A percentile compares a stretch with the other conserved stretches of the same genome.
Conservation (phyloP, 441 rosid genomes). For the Pelargonium fulgidum region DNA sequence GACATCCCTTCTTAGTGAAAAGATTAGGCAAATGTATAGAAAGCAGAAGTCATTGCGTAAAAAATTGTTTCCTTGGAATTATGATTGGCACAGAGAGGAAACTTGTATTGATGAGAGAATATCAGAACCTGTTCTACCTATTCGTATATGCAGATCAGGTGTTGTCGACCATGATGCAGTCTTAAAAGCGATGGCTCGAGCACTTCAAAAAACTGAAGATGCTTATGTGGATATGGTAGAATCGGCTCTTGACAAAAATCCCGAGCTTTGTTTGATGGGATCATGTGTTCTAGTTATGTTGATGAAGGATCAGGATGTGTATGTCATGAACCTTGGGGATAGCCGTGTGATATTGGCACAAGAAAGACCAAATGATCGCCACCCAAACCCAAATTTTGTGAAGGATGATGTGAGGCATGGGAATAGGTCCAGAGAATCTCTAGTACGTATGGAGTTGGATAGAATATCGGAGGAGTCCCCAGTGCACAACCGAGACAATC, state of each 20-base stretch:
- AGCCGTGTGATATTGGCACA: slow-evolving; percentile 85
- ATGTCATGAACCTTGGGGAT: slow-evolving; percentile 94
- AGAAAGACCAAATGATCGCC: slow-evolving; percentile 76
- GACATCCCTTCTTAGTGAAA: slow-evolving; percentile 56
- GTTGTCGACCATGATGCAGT: slow-evolving; percentile 69
- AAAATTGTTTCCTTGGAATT: slow-evolving; percentile 93
- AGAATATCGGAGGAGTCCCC: slow-evolving; percentile 97
- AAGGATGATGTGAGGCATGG: slow-evolving; percentile 62
- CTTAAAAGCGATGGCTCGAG: slow-evolving; percentile 74
- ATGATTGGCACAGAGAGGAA: slow-evolving; percentile 93
- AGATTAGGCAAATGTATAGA: slow-evolving; percentile 56
- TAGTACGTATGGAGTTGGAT: slow-evolving; percentile 85
- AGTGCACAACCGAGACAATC: slow-evolving; percentile 66
- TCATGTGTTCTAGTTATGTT: slow-evolving; percentile 90
- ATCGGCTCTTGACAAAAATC: slow-evolving; percentile 66
- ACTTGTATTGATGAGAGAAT: slow-evolving; percentile 53
- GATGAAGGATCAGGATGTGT: slow-evolving; percentile 95
- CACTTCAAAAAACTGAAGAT: slow-evolving; percentile 64
- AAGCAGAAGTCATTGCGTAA: slow-evolving; percentile 82
- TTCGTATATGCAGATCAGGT: slow-evolving; percentile 79
- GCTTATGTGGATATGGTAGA: slow-evolving; percentile 95
- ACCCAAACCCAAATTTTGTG: slow-evolving; percentile 46
- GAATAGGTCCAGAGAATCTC: slow-evolving; percentile 71
- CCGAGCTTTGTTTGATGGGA: slow-evolving; percentile 94
- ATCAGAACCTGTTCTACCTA: slow-evolving; percentile 53